Base-by-base conservation (phyloP, 2,329 filamentous ascomycete species). In the Plenodomus tracheiphilus region DNA sequence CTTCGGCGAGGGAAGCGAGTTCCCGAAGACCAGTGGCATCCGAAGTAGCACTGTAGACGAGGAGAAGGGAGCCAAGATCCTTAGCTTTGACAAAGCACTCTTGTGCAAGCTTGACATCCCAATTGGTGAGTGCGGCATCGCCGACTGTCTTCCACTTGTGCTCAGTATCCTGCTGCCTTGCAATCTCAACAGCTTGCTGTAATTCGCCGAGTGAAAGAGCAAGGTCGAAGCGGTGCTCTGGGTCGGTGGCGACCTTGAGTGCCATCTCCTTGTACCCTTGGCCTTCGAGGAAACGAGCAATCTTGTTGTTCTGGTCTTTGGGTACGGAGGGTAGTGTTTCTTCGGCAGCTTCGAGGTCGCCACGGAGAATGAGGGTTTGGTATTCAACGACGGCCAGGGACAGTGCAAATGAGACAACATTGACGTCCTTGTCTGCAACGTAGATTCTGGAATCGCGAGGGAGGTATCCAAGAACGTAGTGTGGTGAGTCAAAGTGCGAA, bases 61-160 rank as follows among this genome's bases (percentile, higher is more conserved):
- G 83, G 1, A 99, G 81, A 7, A 97, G 77, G 1, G 91, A 96
- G 35, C 93, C 92, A 2, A 97, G 78, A 67, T 99, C 94, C 67
- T 91, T 94, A 39, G 92, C 91, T 49, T 94, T 86, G 16, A 85
- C 85, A 72, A 97, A 99, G 76, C 93, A 97, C 74, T 97, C 91
- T 41, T 94, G 88, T 0, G 94, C 94, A 2, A 97, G 83, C 4
- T 83, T 80, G 28, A 99, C 81, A 64, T 99, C 87, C 94, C 93
- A 99, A 1, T 79, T 87, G 9, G 85, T 77, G 35, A 99, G 82
- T 1, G 94, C 94, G 1, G 92, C 89, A 63, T 99, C 94, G 51
- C 94, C 94, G 4, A 99, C 90, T 3, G 85, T 92, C 81, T 97
- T 97, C 94, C 94, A 99, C 76, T 96, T 96, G 76, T 97, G 93